phyloP scores from a whole-genome alignment of 352 stramenopile species.

The Phytophthora multivora region DNA sequence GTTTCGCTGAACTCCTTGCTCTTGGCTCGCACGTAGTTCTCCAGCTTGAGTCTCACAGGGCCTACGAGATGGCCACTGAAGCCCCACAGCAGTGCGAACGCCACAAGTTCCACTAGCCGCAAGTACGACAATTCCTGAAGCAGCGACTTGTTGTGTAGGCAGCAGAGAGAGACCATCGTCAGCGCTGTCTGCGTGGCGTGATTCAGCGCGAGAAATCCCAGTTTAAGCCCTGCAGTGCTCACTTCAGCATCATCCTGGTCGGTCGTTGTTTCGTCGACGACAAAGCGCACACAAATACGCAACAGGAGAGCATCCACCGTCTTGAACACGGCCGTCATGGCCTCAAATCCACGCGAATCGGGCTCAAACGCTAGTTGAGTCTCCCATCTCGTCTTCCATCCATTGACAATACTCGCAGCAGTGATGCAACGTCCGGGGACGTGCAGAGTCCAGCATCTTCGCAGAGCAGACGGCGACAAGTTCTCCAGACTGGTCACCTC shows the following conservation, averaged over 20 bases:
- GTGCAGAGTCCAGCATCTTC: slow-evolving; percentile 22
- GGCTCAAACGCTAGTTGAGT: slow-evolving; percentile 15
- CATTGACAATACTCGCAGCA: slow-evolving; percentile 20
- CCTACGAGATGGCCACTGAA: slow-evolving; percentile 52
- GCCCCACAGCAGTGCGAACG: slow-evolving; percentile 59
- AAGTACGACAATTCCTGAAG: slow-evolving; percentile 35
- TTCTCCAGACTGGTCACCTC: slow-evolving; percentile 17
- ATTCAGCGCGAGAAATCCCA: slow-evolving; percentile 52
- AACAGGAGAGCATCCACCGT: slow-evolving; percentile 33
- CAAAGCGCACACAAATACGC: slow-evolving; percentile 38
- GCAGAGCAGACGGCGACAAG: slow-evolving; percentile 31
- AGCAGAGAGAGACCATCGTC: slow-evolving; percentile 37
- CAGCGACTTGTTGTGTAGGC: slow-evolving; percentile 42
- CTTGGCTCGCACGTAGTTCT: slow-evolving; percentile 46
- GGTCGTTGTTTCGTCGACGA: slow-evolving; percentile 18
- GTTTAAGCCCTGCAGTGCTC: slow-evolving; percentile 1
- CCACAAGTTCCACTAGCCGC: slow-evolving; percentile 39
- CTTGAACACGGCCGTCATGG: slow-evolving; percentile 34
- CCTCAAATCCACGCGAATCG: slow-evolving; percentile 21
- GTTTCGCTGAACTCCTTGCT: slow-evolving; percentile 43
- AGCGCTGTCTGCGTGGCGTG: slow-evolving; percentile 46
- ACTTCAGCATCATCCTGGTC: neutral
- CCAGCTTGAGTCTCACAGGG: slow-evolving; percentile 46
- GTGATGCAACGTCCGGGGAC: slow-evolving; percentile 24
- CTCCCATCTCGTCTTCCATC: slow-evolving; percentile 30